phyloP scores from a whole-genome alignment of 192 early-diverging fungal species.

The Coemansia sp. region DNA sequence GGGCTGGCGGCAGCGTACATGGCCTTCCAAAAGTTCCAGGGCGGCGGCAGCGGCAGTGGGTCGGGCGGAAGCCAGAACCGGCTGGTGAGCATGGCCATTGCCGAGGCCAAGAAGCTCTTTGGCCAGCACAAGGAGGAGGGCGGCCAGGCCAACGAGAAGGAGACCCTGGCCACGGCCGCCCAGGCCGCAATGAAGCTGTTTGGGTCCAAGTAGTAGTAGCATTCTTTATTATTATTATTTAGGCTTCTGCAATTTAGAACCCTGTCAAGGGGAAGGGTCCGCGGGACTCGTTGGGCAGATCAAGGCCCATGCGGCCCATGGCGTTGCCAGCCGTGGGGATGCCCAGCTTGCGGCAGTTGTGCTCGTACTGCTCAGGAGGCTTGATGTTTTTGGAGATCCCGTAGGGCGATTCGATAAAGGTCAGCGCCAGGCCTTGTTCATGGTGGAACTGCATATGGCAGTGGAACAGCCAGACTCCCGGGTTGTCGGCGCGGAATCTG shows the following conservation, averaged over 20 bases:
- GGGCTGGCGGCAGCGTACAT: constrained; percentile 40
- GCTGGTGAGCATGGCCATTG: constrained; percentile 37
- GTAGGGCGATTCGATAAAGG: constrained; percentile 66
- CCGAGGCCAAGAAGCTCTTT: constrained; percentile 40
- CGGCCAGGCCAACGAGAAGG: constrained; percentile 32
- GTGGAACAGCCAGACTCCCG: constrained; percentile 83
- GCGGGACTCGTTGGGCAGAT: constrained; percentile 34
- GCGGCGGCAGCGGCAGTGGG: constrained; percentile 1
- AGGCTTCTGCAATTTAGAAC: background rate
- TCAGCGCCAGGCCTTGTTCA: constrained; percentile 63
- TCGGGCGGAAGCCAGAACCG: constrained; percentile 25
- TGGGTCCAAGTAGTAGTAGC: constrained; percentile 1
- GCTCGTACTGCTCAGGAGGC: constrained; percentile 51
- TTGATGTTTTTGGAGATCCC: constrained; percentile 37
- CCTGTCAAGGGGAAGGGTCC: background rate
- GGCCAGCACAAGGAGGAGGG: constrained; percentile 25
- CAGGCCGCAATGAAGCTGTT: constrained; percentile 45
- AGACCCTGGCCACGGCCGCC: constrained; percentile 42
- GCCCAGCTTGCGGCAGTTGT: constrained; percentile 58
- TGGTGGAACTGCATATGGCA: constrained; percentile 66
- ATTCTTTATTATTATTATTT: background rate
- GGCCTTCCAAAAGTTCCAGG: constrained; percentile 20
- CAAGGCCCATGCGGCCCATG: constrained; percentile 61
- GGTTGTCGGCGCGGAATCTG: constrained; percentile 67
- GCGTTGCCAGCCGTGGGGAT: constrained; percentile 66